Conservation (phyloP, 2,329 filamentous ascomycete species). For the Pochonia chlamydosporia region DNA sequence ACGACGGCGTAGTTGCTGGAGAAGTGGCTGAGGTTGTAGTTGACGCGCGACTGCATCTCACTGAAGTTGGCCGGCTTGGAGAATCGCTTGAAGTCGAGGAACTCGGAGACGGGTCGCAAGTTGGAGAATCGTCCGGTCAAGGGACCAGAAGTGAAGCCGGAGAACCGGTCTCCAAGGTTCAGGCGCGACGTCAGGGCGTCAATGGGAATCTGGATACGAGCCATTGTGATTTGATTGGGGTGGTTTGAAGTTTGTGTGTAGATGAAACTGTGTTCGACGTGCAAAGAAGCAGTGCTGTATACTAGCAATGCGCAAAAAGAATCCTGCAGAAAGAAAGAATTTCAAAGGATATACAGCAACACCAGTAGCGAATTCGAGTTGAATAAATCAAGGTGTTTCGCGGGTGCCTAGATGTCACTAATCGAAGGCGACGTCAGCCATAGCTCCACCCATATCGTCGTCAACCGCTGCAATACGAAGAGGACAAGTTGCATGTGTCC, state of each 20-base stretch:
- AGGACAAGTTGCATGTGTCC: too few species aligned
- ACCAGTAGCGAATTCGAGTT: background rate
- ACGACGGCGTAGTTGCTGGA: constrained; percentile 96
- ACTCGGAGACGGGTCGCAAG: constrained; percentile 84
- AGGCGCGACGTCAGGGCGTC: constrained; percentile 87
- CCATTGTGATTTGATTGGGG: constrained; percentile 49
- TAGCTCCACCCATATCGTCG: background rate
- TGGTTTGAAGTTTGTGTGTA: constrained; percentile 6
- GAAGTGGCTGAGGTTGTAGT: constrained; percentile 96
- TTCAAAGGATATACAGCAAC: background rate
- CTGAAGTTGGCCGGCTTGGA: constrained; percentile 90
- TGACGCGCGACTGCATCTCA: constrained; percentile 86
- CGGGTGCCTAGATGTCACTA: background rate
- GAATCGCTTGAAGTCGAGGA: constrained; percentile 90
- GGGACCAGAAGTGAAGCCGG: constrained; percentile 72
- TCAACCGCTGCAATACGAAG: background rate
- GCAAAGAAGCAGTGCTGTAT: background rate
- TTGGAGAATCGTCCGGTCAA: constrained; percentile 83
- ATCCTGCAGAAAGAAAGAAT: too few species aligned
- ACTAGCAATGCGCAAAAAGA: background rate
- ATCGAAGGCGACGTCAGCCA: background rate
- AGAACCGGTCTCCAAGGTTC: constrained; percentile 80
- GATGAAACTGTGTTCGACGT: background rate
- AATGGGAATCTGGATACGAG: constrained; percentile 86
- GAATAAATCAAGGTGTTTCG: background rate